Base-by-base conservation (phyloP, 148 eudicot genomes). In the Cornus controversa region DNA sequence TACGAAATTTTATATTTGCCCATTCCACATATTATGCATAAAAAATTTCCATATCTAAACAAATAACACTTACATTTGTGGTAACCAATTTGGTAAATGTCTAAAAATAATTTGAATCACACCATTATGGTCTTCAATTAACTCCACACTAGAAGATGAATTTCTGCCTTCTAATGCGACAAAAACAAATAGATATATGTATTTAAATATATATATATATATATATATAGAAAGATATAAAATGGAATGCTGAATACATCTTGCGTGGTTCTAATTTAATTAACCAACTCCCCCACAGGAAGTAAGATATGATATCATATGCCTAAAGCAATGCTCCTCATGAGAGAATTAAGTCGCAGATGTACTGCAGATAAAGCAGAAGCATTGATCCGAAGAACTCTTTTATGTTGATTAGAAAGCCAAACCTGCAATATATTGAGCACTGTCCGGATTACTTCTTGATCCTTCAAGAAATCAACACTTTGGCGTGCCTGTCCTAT, bases 401-500 rank as follows among this genome's bases (percentile, higher is more conserved):
- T 54, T 4, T 16, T 5, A 28, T 37, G 14, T n/a, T 20, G 15
- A 34, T 23, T 20, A 34, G 11, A 24, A 42, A 71, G 36, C 7
- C 64, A 31, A 71, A 96, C 99, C 99, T 96, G 98, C 84, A 96
- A 86, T 82, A 93, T 96, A 82, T 96, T 96, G 45, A 96, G 99
- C 74, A 96, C 98, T 45, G 95, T 90, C 87, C 90, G 84, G 65
- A 92, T 91, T 25, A 92, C 94, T 74, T 87, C 97, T 75, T 83
- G 91, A 67, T 93, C 97, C 86, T 96, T 93, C 84, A 96, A 79
- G 85, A 89, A 88, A 73, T 93, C 98, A 72, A 85, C 97, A 84
- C 91, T 92, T 79, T 87, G 98, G 68, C 97, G 98, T 68, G 99
- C 99, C 71, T 96, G 95, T 37, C 95, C 99, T 73, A 96, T 96